phyloP scores from a whole-genome alignment of 2,329 filamentous ascomycete genomes.

The Neobulgaria alba region DNA sequence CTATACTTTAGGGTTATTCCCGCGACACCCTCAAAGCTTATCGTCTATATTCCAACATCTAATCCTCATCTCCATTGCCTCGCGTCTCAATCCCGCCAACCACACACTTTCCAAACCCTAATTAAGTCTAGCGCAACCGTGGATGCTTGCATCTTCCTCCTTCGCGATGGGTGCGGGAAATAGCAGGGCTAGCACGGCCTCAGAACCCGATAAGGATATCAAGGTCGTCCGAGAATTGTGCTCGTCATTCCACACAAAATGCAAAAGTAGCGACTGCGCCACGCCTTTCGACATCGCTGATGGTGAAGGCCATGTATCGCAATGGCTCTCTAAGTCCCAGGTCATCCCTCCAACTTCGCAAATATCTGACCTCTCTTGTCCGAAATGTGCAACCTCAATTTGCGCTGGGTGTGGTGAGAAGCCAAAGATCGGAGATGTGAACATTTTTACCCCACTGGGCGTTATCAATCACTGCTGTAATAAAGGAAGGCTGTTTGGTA shows the following conservation, averaged over 20 bases:
- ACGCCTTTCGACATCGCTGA: background rate
- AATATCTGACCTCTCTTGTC: background rate
- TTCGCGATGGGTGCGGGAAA: background rate
- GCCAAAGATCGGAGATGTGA: constrained; percentile 5
- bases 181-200: background rate
- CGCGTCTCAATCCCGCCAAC: too few species aligned
- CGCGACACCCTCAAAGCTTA: too few species aligned
- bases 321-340: background rate
- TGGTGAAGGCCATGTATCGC: background rate
- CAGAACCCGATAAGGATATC: background rate
- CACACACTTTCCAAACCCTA: too few species aligned
- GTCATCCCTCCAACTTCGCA: background rate
- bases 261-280: background rate
- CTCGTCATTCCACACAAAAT: background rate
- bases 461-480: constrained; percentile 18
- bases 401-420: constrained; percentile 14
- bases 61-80: too few species aligned
- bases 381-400: constrained; percentile 1
- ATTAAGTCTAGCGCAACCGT: too few species aligned
- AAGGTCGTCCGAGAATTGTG: background rate
- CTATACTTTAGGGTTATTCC: too few species aligned
- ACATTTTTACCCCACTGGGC: constrained; percentile 14
- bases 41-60: too few species aligned
- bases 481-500: constrained; percentile 8
- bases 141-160: too few species aligned